Percentiles rank a stretch among this genome's conserved stretches.
Conservation (phyloP, 169 alveolate genomes). For the Plasmodium malariae region DNA sequence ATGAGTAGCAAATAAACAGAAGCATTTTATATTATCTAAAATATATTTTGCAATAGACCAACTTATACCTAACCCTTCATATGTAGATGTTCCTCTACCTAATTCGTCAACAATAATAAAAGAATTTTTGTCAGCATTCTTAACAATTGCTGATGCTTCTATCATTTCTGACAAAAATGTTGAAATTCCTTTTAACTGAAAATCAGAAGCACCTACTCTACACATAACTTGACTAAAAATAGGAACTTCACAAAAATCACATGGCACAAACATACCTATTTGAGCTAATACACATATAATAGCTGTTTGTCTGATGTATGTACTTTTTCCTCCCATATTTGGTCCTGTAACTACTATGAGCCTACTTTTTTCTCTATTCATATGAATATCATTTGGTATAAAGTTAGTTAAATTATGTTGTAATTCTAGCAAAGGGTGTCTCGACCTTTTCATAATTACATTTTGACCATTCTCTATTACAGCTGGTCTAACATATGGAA, state of each 20-base stretch:
- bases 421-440: slow-evolving; percentile 91
- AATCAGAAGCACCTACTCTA: slow-evolving; percentile 98
- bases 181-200: slow-evolving; percentile 94
- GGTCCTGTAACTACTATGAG: slow-evolving; percentile 98
- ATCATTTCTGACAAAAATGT: slow-evolving; percentile 98
- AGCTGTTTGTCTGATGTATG: slow-evolving; percentile 93
- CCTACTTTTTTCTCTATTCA: slow-evolving; percentile 87
- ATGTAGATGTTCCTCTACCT: slow-evolving; percentile 98
- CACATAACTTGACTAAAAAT: slow-evolving; percentile 94
- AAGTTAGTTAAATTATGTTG: slow-evolving; percentile 81
- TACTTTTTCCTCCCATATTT: slow-evolving; percentile 99
- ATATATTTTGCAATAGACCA: slow-evolving; percentile 97
- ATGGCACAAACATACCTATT: slow-evolving; percentile 97
- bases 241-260: slow-evolving; percentile 93
- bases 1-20: slow-evolving; percentile 98
- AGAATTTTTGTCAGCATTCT: slow-evolving; percentile 93
- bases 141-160: slow-evolving; percentile 95
- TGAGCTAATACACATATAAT: slow-evolving; percentile 89
- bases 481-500: slow-evolving; percentile 92
- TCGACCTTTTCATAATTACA: slow-evolving; percentile 87
- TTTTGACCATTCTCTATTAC: slow-evolving; percentile 86
- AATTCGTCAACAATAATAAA: slow-evolving; percentile 97
- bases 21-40: slow-evolving; percentile 91
- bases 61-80: slow-evolving; percentile 98
- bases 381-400: slow-evolving; percentile 91